Percentiles rank a stretch among this genome's conserved stretches.
Evolutionary conservation across 2,329 filamentous ascomycete genomes (phyloP).

Genomic region (Lecanoromycetidae sp.): DNA sequence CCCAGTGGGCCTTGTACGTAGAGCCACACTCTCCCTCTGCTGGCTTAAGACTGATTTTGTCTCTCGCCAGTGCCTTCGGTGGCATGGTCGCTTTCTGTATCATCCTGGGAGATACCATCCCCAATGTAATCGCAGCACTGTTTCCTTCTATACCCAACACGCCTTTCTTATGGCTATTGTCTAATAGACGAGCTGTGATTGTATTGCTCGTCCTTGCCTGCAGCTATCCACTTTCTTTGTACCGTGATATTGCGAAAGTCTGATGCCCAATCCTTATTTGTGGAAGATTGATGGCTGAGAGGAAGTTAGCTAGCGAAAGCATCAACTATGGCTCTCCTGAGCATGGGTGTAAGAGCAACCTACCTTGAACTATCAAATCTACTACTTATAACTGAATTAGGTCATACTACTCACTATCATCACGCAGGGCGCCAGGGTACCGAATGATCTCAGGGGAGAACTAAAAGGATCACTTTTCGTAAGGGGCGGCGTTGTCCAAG

Average conservation of each 20-base stretch:
- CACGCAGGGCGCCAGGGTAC: constrained; percentile 66
- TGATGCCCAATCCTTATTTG: constrained; percentile 19
- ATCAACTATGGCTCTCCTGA: constrained; percentile 80
- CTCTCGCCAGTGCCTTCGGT: constrained; percentile 64
- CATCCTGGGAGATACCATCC: constrained; percentile 93
- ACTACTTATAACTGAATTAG: not conserved
- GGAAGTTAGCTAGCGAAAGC: constrained; percentile 74
- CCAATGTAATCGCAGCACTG: constrained; percentile 70
- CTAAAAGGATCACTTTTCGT: constrained; percentile 62
- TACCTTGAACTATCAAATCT: not conserved
- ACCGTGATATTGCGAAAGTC: constrained; percentile 94
- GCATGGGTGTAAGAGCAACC: constrained; percentile 60
- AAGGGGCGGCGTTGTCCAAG: constrained; percentile 82
- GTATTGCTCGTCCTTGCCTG: constrained; percentile 74
- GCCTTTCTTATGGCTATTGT: constrained; percentile 69
- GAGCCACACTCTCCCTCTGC: not conserved
- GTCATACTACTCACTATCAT: constrained; percentile 67
- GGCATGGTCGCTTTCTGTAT: constrained; percentile 98
- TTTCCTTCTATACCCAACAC: constrained; percentile 63
- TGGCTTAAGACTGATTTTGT: constrained; percentile 1
- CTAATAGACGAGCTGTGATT: constrained; percentile 72
- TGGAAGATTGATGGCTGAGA: not conserved
- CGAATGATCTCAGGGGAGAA: constrained; percentile 57
- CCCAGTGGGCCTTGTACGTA: constrained; percentile 79
- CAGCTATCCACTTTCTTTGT: constrained; percentile 83